Conservation (phyloP, 352 stramenopile genomes). For the Phytopythium oedochilum region DNA sequence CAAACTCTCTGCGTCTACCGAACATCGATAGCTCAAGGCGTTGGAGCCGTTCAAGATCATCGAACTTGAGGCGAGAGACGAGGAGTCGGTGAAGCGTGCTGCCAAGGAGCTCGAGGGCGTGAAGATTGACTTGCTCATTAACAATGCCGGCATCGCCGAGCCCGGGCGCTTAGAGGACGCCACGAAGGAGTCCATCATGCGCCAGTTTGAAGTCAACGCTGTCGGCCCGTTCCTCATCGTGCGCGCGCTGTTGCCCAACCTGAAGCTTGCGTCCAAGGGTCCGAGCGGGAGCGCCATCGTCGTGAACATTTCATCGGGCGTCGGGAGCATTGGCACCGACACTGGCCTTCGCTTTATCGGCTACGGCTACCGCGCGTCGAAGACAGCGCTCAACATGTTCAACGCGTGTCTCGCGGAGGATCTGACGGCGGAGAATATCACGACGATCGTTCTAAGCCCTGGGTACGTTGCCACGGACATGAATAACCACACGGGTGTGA, state of each 20-base stretch:
- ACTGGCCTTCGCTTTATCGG: constrained; percentile 19
- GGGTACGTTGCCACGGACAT: constrained; percentile 55
- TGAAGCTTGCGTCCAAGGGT: constrained; percentile 18
- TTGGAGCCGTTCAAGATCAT: constrained; percentile 37
- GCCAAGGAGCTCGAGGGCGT: constrained; percentile 30
- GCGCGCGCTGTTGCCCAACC: constrained; percentile 31
- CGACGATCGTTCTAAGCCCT: constrained; percentile 33
- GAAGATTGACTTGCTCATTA: constrained; percentile 54
- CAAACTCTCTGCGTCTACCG: no score
- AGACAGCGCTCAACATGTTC: constrained; percentile 66
- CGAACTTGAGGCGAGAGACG: constrained; percentile 33
- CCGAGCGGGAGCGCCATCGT: constrained; percentile 23
- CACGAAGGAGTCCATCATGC: constrained; percentile 41
- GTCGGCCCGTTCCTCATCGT: no score
- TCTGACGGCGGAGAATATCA: constrained; percentile 42
- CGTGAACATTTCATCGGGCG: constrained; percentile 25
- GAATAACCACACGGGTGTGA: constrained; percentile 18
- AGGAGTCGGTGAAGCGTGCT: constrained; percentile 29
- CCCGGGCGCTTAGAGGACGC: constrained; percentile 16
- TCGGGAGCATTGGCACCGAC: constrained; percentile 38
- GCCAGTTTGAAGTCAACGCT: constrained; percentile 59
- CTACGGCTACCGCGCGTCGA: constrained; percentile 69
- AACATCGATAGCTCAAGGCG: constrained; percentile 29
- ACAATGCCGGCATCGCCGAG: constrained; percentile 48
- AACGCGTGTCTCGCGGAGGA: constrained; percentile 36